phyloP scores from a whole-genome alignment of 2,329 filamentous ascomycete species.

The Teratosphaeria viscida region DNA sequence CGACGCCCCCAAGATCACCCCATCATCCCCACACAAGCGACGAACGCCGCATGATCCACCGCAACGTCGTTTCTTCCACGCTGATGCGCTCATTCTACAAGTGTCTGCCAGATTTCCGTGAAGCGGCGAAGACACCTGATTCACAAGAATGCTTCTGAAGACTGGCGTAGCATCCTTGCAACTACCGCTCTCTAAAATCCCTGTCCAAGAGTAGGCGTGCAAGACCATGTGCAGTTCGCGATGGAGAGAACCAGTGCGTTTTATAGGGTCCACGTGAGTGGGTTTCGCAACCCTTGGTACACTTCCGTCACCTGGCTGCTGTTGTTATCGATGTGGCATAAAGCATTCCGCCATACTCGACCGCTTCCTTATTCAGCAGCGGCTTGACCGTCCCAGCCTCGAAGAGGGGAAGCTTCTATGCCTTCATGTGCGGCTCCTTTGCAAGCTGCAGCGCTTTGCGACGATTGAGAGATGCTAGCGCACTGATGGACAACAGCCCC shows the following conservation, averaged over 20 bases:
- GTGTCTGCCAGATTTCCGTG: slow-evolving; percentile 29
- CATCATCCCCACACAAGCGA: slow-evolving; percentile 26
- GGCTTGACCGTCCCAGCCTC: no score
- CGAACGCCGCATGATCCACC: slow-evolving; percentile 39
- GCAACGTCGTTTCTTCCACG: slow-evolving; percentile 33
- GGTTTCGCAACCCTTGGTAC: slow-evolving; percentile 41
- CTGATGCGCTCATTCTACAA: slow-evolving; percentile 30
- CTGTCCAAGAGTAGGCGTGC: slow-evolving; percentile 30
- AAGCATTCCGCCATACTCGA: neutral
- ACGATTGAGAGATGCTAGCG: neutral
- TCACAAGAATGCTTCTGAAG: slow-evolving; percentile 32
- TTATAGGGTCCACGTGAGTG: slow-evolving; percentile 34
- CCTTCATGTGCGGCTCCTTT: no score
- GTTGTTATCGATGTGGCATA: neutral
- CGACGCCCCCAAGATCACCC: slow-evolving; percentile 30
- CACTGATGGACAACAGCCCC: neutral
- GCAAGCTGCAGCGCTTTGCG: neutral
- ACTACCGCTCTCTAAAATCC: slow-evolving; percentile 10
- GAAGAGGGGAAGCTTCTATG: no score
- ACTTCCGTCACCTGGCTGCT: slow-evolving; percentile 13
- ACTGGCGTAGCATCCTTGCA: slow-evolving; percentile 21
- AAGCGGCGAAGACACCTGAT: slow-evolving; percentile 33
- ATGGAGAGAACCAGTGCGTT: slow-evolving; percentile 34
- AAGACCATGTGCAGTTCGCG: slow-evolving; percentile 35
- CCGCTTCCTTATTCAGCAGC: neutral